Base-by-base conservation (phyloP, 345 rosid genomes). In the Eucalyptus curtisii region DNA sequence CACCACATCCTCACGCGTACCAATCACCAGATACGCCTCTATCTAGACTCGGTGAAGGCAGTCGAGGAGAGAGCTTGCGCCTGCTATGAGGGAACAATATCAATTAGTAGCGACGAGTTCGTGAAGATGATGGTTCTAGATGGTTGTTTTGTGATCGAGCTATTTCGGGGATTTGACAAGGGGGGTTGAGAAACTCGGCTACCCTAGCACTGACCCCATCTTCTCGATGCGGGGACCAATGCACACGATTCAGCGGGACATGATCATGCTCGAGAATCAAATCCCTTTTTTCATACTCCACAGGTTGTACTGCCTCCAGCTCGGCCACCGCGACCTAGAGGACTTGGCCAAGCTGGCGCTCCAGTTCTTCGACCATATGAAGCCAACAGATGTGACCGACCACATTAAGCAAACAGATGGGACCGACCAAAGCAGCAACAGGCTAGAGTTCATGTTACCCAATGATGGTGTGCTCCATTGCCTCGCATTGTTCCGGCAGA, bases 191-290 rank as follows among this genome's bases (percentile, higher is more conserved):
- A 86, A 87, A 61, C 95, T 95, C 33, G 98, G 96, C 49, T 96
- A 97, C 89, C 90, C 92, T 16, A 91, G 94, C 87, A 95, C 93
- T 47, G 99, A 96, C 91, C 99, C 99, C 6, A 88, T 96, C 61
- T 97, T 96, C 20, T 94, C 97, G 1, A 95, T 96, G 96, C 94
- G 96, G 15, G 99, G 97, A 19, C 93, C 95, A 10, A 96, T 96
- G 99, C 97, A 96, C 92, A 92, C 96, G 6, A 96, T 95, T 87
- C 98, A 95, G 68, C 89, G 95, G 85, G 99, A 97, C 89, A 97
- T 96, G 99, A 93, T 95, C 79, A 95, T 97, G 98, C 87, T 96
- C 13, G 98, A 96, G 92, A 97, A 96, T 45, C 98, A 95, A 88
- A 91, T 95, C 90, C 98, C 99, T 2, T 89, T 97, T 25, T 96